Conservation (phyloP, 768 basidiomycete genomes). For the Lyophyllum shimeji region DNA sequence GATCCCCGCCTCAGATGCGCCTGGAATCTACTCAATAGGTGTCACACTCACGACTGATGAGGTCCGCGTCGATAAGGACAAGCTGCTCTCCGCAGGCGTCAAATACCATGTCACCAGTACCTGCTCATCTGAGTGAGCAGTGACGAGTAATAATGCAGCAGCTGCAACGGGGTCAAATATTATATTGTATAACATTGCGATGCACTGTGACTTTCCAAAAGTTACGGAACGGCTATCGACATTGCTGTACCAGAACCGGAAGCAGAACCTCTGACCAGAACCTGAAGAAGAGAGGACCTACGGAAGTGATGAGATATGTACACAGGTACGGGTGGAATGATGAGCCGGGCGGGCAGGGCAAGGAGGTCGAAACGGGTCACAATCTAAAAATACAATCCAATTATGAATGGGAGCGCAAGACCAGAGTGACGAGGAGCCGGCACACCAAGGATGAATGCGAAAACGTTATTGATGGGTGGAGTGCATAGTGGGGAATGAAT, state of each 20-base stretch:
- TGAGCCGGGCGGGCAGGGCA: not conserved
- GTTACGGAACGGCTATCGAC: not conserved
- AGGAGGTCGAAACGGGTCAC: not conserved
- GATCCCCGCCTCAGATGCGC: conserved; percentile 30
- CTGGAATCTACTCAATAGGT: conserved; percentile 43
- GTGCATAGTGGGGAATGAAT: conserved; percentile 17
- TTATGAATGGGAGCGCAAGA: conserved; percentile 10
- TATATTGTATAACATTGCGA: not conserved
- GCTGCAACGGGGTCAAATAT: not conserved
- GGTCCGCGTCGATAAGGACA: conserved; percentile 47
- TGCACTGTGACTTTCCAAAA: not conserved
- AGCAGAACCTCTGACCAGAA: not conserved
- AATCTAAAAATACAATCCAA: conserved; percentile 18
- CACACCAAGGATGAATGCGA: not conserved
- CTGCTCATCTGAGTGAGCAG: not conserved
- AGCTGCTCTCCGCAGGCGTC: conserved; percentile 14
- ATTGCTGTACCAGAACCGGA: not conserved
- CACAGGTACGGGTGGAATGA: not conserved
- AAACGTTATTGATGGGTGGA: conserved; percentile 5
- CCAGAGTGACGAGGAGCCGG: conserved; percentile 7
- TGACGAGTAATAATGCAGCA: not conserved
- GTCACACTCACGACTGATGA: conserved; percentile 58
- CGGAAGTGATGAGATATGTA: not conserved
- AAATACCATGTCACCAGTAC: conserved; percentile 7
- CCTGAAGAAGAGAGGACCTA: not conserved